Evolutionary conservation across 495 filamentous ascomycete genomes (phyloP).

Genomic region (Podospora conica): DNA sequence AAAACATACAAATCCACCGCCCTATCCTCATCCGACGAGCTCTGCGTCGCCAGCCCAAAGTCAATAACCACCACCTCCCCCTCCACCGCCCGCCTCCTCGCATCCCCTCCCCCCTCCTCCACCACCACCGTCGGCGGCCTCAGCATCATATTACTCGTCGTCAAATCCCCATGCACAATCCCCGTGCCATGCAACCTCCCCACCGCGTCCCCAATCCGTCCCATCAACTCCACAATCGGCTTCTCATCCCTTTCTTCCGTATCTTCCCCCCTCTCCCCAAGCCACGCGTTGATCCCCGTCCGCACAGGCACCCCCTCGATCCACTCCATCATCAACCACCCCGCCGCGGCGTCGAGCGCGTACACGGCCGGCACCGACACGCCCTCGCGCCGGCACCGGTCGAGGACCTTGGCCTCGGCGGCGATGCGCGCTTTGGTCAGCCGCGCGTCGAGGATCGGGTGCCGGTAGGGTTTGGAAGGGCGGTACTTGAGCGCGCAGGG

Average conservation of each 20-base stretch:
- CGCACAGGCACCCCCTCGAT: conserved; percentile 67
- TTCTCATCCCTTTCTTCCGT: conserved; percentile 23
- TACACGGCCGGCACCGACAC: conserved; percentile 73
- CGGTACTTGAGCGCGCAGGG: conserved; percentile 88
- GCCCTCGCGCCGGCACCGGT: conserved; percentile 66
- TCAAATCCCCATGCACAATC: conserved; percentile 91
- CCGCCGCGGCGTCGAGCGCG: conserved; percentile 63
- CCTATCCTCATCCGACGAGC: conserved; percentile 80
- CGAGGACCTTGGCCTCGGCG: conserved; percentile 78
- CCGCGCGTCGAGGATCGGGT: conserved; percentile 81
- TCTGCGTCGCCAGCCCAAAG: conserved; percentile 85
- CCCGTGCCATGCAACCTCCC: conserved; percentile 77
- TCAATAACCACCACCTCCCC: conserved; percentile 90
- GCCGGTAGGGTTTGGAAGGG: conserved; percentile 86
- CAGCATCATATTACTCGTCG: conserved; percentile 96
- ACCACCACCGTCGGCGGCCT: conserved; percentile 30
- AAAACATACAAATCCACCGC: conserved; percentile 97
- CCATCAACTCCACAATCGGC: conserved; percentile 53
- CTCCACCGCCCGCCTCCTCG: conserved; percentile 31
- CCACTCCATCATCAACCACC: conserved; percentile 91
- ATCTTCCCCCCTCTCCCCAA: conserved; percentile 40
- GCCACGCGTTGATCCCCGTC: conserved; percentile 59
- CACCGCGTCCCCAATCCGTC: conserved; percentile 63
- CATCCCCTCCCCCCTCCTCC: conserved; percentile 11
- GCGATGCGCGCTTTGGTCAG: conserved; percentile 81